Evolutionary conservation across 163 green algal genomes (phyloP).

Genomic region (Scenedesmus sp.): DNA sequence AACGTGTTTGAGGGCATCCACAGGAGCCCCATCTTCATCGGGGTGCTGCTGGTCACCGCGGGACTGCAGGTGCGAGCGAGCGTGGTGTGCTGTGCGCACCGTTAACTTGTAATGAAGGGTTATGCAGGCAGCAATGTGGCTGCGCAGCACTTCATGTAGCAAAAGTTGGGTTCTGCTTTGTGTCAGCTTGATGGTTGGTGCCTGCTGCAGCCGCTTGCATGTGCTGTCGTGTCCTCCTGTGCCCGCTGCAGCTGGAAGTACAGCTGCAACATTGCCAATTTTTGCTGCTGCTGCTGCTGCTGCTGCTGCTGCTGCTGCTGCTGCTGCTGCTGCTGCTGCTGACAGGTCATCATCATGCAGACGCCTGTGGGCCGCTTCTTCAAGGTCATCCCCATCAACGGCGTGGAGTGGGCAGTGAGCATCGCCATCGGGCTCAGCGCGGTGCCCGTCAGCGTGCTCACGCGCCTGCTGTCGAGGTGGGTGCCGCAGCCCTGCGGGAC

Average conservation of each 20-base stretch:
- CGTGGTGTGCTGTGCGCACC: neutral
- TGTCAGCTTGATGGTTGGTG: too few relatives aligned
- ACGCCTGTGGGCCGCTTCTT: conserved; percentile 71
- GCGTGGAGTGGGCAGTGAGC: conserved; percentile 66
- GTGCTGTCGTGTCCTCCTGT: conserved; percentile 16
- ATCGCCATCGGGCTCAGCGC: conserved; percentile 62
- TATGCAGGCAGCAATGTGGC: neutral
- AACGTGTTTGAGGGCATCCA: conserved; percentile 92
- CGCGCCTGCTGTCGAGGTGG: conserved; percentile 53
- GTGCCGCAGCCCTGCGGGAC: neutral
- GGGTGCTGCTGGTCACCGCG: conserved; percentile 85
- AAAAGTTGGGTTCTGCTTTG: too few relatives aligned
- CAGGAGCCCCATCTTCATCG: conserved; percentile 83
- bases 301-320: too few relatives aligned
- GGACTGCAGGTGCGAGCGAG: conserved; percentile 60
- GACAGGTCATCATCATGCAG: conserved; percentile 69
- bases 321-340: neutral
- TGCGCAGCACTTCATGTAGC: too few relatives aligned
- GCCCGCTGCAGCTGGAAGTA: neutral
- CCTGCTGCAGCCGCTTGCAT: neutral
- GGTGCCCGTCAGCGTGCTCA: conserved; percentile 58
- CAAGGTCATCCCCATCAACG: conserved; percentile 69
- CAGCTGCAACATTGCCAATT: conserved; percentile 7
- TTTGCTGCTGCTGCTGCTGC: neutral
- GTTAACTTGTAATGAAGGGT: too few relatives aligned